Evolutionary conservation across 768 basidiomycete genomes (phyloP).

Genomic region (Neoboletus brunneissimus): DNA sequence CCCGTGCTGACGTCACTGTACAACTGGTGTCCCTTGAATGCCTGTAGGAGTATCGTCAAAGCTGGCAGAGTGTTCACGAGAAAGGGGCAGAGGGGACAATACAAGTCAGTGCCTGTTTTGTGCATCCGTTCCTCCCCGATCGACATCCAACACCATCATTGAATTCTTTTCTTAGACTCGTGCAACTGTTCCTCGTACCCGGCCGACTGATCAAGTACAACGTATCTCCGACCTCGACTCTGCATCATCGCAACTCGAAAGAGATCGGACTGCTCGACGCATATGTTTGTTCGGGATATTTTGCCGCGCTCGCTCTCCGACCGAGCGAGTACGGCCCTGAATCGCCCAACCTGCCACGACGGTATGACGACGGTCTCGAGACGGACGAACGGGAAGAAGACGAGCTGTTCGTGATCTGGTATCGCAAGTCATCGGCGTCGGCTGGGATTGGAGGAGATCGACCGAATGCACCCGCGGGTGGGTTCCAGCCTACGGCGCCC

Average conservation of each 20-base stretch:
- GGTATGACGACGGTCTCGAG: conserved; percentile 89
- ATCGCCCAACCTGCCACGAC: conserved; percentile 52
- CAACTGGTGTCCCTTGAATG: conserved; percentile 84
- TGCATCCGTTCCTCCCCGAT: too few species aligned
- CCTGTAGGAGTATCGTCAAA: conserved; percentile 73
- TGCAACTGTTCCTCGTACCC: conserved; percentile 69
- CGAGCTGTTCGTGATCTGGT: conserved; percentile 80
- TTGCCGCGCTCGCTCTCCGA: conserved; percentile 66
- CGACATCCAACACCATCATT: background rate
- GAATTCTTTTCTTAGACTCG: conserved; percentile 43
- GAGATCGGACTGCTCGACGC: conserved; percentile 66
- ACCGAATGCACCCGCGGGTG: conserved; percentile 19
- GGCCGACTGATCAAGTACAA: conserved; percentile 75
- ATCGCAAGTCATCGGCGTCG: conserved; percentile 39
- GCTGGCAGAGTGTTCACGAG: conserved; percentile 72
- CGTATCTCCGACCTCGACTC: conserved; percentile 52
- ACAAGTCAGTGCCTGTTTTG: conserved; percentile 54
- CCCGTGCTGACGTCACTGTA: conserved; percentile 65
- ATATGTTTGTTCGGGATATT: conserved; percentile 85
- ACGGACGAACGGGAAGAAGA: conserved; percentile 86
- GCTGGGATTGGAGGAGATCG: conserved; percentile 2
- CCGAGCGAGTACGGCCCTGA: conserved; percentile 61
- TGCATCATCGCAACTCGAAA: conserved; percentile 56
- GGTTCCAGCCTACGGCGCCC: conserved; percentile 17
- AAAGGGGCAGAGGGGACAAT: conserved; percentile 70